phyloP scores from a whole-genome alignment of 371 early-diverging fungal species.

The Mortierella sp. region DNA sequence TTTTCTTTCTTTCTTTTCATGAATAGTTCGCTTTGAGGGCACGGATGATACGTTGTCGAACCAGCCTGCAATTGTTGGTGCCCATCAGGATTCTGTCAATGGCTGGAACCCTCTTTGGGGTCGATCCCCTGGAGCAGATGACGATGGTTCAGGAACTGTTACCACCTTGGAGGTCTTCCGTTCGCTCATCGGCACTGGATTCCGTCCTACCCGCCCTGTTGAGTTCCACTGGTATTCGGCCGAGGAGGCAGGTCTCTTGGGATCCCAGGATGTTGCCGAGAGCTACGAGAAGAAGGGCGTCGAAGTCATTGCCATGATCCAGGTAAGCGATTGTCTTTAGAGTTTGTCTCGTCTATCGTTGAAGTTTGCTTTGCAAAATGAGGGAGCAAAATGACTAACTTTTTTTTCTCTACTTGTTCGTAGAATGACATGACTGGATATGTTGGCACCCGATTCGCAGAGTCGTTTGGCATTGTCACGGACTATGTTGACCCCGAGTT shows the following conservation, averaged over 20 bases:
- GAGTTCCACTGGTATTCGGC: slow-evolving; percentile 98
- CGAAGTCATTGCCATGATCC: slow-evolving; percentile 82
- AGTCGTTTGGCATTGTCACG: slow-evolving; percentile 85
- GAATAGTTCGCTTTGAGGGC: slow-evolving; percentile 78
- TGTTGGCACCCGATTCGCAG: slow-evolving; percentile 64
- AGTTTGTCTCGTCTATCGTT: background rate
- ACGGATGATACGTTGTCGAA: slow-evolving; percentile 60
- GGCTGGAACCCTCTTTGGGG: slow-evolving; percentile 86
- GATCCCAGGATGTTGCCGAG: slow-evolving; percentile 89
- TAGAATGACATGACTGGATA: slow-evolving; percentile 90
- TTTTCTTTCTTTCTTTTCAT: slow-evolving; percentile 65
- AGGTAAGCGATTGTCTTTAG: slow-evolving; percentile 58
- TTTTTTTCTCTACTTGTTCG: background rate
- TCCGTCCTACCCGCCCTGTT: slow-evolving; percentile 84
- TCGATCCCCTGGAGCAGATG: slow-evolving; percentile 73
- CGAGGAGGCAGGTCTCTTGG: slow-evolving; percentile 91
- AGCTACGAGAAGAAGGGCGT: slow-evolving; percentile 69
- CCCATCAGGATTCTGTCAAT: slow-evolving; percentile 95
- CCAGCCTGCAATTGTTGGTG: slow-evolving; percentile 85
- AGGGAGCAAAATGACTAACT: no score
- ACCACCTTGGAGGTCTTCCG: slow-evolving; percentile 92
- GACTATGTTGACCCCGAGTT: slow-evolving; percentile 84
- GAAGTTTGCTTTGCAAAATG: background rate
- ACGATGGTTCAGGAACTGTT: slow-evolving; percentile 92
- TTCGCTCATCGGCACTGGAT: slow-evolving; percentile 73